phyloP scores from a whole-genome alignment of 2,329 filamentous ascomycete species.

The Colletotrichum sp. region DNA sequence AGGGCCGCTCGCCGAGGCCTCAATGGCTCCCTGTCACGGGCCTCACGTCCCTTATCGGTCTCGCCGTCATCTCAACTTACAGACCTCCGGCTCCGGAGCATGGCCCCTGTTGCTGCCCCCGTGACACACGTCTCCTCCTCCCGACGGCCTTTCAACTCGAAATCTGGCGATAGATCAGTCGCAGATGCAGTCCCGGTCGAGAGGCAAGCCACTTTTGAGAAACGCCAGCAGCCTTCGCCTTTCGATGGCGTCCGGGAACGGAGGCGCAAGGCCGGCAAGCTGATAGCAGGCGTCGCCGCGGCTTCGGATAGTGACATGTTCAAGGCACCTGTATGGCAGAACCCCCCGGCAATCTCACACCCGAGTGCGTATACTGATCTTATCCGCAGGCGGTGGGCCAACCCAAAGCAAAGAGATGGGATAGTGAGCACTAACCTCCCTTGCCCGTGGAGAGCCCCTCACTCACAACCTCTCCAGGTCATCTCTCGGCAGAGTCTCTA shows the following conservation, averaged over 20 bases:
- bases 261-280: constrained; percentile 72
- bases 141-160: constrained; percentile 10
- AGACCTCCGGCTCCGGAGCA: constrained; percentile 13
- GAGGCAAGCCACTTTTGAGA: constrained; percentile 18
- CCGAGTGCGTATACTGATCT: constrained; percentile 11
- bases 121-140: neutral
- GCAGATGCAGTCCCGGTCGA: constrained; percentile 19
- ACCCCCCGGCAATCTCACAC: neutral
- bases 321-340: constrained; percentile 67
- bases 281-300: constrained; percentile 78
- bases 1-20: constrained; percentile 3
- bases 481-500: constrained; percentile 66
- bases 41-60: neutral
- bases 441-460: neutral
- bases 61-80: constrained; percentile 9
- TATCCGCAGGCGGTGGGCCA: constrained; percentile 51
- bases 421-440: constrained; percentile 63
- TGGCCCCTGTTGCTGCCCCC: neutral
- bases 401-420: constrained; percentile 81
- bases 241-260: constrained; percentile 69
- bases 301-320: constrained; percentile 82
- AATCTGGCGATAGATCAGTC: constrained; percentile 13
- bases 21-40: constrained; percentile 3
- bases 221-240: constrained; percentile 19
- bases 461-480: constrained; percentile 38